Evolutionary conservation across 2,329 filamentous ascomycete species (phyloP), one percentile per base, ranked within the genome.

Genomic region (Cladophialophora chaetospira): DNA sequence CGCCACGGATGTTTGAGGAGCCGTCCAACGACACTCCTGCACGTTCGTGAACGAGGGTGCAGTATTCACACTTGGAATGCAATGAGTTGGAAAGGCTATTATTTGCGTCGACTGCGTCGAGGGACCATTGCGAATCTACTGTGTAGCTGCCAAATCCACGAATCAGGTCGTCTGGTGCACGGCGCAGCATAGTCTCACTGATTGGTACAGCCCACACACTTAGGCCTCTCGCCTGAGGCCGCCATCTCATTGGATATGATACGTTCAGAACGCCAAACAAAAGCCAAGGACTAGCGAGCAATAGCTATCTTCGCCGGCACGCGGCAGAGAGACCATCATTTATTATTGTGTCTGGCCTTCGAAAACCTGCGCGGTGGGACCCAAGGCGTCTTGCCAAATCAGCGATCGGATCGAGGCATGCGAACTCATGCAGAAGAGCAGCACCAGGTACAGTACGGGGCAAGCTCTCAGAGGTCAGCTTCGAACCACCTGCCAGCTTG

Each of bases 401-500:
- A 49, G 31, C 31, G 46, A 38, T 23, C 35, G 36, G 36, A 9
- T 21, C 15, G 8, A 11, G 36, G 26, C 49, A 44, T 53, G 49
- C 49, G 38, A 53, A 53, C 48, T 51, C n/a, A 40, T 51, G 36
- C 48, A 51, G 17, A 51, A 26, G 26, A 51, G 48, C 48, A 43
- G 48, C 42, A 15, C 48, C 33, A 51, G 44, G 36, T 23, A 42
- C 42, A n/a, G 50, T 29, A 56, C 47, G 36, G 46, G 45, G 26
- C 46, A 29, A n/a, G 15, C 19, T 47, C 36, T 56, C 5, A 56
- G 46, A 44, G 53, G 48, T 29, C 35, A 13, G 33, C 28, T 38
- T 28, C 5, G 19, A 25, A 5, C 46, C 29, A 49, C 31, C 25
- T 38, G 31, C 33, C 29, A 49, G 31, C 46, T 40, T 40, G 36